A percentile compares a stretch with the other conserved stretches of the same genome.
phyloP scores from a whole-genome alignment of 208 protist species.

The Trypanosoma boissoni region DNA sequence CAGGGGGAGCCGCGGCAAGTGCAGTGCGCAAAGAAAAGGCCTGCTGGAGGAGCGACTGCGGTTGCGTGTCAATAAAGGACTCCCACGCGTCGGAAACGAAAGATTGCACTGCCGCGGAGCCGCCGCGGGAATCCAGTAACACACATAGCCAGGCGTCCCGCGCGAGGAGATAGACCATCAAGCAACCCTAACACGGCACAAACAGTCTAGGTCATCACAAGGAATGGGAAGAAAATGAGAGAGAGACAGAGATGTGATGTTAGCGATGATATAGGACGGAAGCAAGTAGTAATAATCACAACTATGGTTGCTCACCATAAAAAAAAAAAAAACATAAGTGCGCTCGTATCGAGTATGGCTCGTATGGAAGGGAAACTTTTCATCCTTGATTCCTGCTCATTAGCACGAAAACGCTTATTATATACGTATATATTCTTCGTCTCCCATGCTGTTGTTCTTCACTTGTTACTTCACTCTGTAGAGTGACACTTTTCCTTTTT shows the following conservation, averaged over 20 bases:
- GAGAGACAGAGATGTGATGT: not conserved
- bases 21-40: slow-evolving; percentile 15
- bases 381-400: not conserved
- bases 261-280: not conserved
- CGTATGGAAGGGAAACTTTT: not conserved
- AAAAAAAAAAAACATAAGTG: slow-evolving; percentile 7
- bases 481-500: not conserved
- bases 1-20: not conserved
- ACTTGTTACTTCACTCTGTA: not conserved
- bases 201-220: not conserved
- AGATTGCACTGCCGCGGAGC: slow-evolving; percentile 1
- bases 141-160: slow-evolving; percentile 17
- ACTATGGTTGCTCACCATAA: not conserved
- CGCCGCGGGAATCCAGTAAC: slow-evolving; percentile 16
- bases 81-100: slow-evolving; percentile 16
- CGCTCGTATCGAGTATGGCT: not conserved
- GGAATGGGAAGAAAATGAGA: not conserved
- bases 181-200: not conserved
- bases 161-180: slow-evolving; percentile 29
- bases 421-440: no score
- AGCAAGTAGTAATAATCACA: not conserved
- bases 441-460: no score
- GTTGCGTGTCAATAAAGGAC: slow-evolving; percentile 7
- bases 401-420: no score
- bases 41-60: slow-evolving; percentile 22